Evolutionary conservation across 768 basidiomycete species (phyloP), one percentile per base, ranked within the genome.

Genomic region (Mycena maculata): DNA sequence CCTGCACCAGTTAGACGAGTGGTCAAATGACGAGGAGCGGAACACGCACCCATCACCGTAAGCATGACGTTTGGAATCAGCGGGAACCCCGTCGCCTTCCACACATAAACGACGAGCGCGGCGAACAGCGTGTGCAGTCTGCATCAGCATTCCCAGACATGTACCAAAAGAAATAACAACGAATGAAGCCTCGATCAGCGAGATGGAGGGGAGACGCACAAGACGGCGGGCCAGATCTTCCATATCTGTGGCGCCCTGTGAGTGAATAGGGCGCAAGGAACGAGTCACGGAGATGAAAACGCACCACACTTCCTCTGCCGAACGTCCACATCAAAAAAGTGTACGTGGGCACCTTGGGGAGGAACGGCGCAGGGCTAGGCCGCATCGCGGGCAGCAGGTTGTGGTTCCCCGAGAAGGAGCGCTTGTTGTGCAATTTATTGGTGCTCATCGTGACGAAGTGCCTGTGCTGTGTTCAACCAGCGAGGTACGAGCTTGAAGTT

Each of bases 211-310:
- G 33, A 31, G 16, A 53, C 52, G 23, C 31, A 53, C 23, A 88
- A 66, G 1, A 90, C 88, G 0, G 88, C 88, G 1, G 88, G 88
- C 89, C 89, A 91, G 67, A 90, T 89, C 48, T 85, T 82, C 85
- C 87, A 89, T 22, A 90, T 82, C 83, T 85, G 68, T 3, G 22
- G 23, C 33, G 9, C 27, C 41, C 16, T 20, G 9, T 0, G 31
- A 28, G 15, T 12, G 33, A 53, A n/a, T 27, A 41, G 10, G 30
- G 12, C 25, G 5, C 16, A 38, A 39, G 4, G 28, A 9, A 56
- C 28, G 12, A 18, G 41, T 18, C 7, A 27, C 60, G 49, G 48
- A 30, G 13, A 25, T 15, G 50, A 39, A 27, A 41, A 66, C 64
- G n/a, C 23, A 70, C 64, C 28, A 67, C 65, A 41, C 61, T 60